These are phyloP conservation scores for Pyricularia sp. DNA, from an alignment of 2,329 filamentous ascomycete genomes.

Conservation along the genomic window DNA sequence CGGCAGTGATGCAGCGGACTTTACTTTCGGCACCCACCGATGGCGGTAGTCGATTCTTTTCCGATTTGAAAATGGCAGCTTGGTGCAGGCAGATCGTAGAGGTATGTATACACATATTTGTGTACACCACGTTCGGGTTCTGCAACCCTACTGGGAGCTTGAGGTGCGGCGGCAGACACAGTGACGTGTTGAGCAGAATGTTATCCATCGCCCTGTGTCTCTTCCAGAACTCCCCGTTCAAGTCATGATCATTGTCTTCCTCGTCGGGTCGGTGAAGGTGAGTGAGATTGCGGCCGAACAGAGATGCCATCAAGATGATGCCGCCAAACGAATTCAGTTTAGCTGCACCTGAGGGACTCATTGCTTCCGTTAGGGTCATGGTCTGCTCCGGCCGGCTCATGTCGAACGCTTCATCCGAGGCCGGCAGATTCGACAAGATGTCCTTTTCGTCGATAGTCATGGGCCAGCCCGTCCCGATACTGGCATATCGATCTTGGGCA, in stretches of 20 bases:
- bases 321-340: slow-evolving; percentile 71
- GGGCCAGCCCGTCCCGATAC: slow-evolving; percentile 94
- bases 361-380: slow-evolving; percentile 58
- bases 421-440: slow-evolving; percentile 76
- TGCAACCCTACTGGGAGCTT: slow-evolving; percentile 68
- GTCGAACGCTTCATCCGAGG: slow-evolving; percentile 76
- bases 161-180: slow-evolving; percentile 71
- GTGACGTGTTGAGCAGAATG: slow-evolving; percentile 76
- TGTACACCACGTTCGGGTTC: slow-evolving; percentile 81
- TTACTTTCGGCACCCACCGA: slow-evolving; percentile 84
- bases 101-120: slow-evolving; percentile 95
- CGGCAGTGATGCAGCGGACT: slow-evolving; percentile 83
- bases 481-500: slow-evolving; percentile 82
- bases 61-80: slow-evolving; percentile 94
- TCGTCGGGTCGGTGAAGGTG: slow-evolving; percentile 82
- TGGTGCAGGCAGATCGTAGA: slow-evolving; percentile 97
- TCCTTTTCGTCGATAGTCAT: slow-evolving; percentile 90
- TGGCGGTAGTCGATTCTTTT: slow-evolving; percentile 71
- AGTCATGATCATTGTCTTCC: slow-evolving; percentile 74
- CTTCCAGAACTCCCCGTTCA: slow-evolving; percentile 94
- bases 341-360: slow-evolving; percentile 61
- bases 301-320: slow-evolving; percentile 73
- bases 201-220: slow-evolving; percentile 84
- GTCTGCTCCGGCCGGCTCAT: slow-evolving; percentile 68
- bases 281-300: slow-evolving; percentile 84